These are phyloP conservation scores for Pterocarpus santalinus DNA, from an alignment of 306 rosid genomes.

Conservation along the genomic window DNA sequence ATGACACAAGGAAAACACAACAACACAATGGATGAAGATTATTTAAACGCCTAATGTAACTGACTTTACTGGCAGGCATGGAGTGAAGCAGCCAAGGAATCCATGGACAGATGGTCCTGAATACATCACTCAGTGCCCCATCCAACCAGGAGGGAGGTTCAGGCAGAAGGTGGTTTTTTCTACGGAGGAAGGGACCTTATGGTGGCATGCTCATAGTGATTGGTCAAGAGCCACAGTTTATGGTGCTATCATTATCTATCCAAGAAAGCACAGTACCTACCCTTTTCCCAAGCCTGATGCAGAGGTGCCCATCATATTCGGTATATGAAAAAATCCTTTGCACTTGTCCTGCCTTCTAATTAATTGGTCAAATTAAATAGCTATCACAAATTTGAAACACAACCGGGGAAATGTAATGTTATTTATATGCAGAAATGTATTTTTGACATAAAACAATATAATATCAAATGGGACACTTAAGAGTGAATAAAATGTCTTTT, in stretches of 20 bases:
- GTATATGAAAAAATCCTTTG: slow-evolving; percentile 31
- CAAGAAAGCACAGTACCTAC: slow-evolving; percentile 40
- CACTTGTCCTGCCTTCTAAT: background rate
- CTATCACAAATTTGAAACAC: too few relatives aligned
- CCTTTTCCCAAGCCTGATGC: slow-evolving; percentile 57
- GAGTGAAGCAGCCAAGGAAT: slow-evolving; percentile 56
- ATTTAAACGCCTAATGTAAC: background rate
- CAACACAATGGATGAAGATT: background rate
- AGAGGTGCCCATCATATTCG: slow-evolving; percentile 57
- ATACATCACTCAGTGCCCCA: slow-evolving; percentile 65
- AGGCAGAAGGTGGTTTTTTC: slow-evolving; percentile 57
- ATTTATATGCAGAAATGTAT: too few relatives aligned
- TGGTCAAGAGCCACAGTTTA: slow-evolving; percentile 64
- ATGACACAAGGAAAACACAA: background rate
- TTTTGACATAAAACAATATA: too few relatives aligned
- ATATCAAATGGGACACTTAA: too few relatives aligned
- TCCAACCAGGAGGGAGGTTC: slow-evolving; percentile 53
- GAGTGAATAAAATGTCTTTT: too few relatives aligned
- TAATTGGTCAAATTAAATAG: background rate
- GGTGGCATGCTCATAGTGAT: slow-evolving; percentile 74
- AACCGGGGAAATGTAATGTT: too few relatives aligned
- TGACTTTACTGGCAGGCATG: slow-evolving; percentile 51
- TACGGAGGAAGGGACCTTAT: slow-evolving; percentile 58
- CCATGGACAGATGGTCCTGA: slow-evolving; percentile 66
- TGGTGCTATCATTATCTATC: slow-evolving; percentile 61